phyloP scores from a whole-genome alignment of 2,329 filamentous ascomycete genomes.

The Pseudogymnoascus sp. region DNA sequence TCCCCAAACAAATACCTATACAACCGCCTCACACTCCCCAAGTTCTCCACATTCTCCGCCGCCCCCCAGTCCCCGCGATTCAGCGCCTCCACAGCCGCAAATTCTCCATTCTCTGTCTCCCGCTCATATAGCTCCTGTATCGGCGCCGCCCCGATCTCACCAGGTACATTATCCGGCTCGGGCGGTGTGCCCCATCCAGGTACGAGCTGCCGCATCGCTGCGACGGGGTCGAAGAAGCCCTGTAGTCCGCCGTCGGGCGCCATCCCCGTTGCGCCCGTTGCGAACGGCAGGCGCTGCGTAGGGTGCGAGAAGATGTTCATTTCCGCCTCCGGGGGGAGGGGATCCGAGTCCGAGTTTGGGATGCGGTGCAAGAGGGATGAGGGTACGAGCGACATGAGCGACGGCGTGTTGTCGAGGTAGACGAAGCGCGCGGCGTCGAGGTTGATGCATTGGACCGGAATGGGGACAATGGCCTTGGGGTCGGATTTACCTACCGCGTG shows the following conservation, averaged over 20 bases:
- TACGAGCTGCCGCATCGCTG: conserved; percentile 21
- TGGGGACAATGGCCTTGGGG: not conserved
- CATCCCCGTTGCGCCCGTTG: not conserved
- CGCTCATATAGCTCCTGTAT: not conserved
- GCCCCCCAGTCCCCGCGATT: conserved; percentile 13
- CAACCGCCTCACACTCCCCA: not conserved
- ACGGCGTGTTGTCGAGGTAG: conserved; percentile 27
- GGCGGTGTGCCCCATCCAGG: conserved; percentile 12
- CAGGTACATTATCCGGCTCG: not conserved
- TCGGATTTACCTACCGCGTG: conserved; percentile 30
- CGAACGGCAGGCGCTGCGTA: conserved; percentile 16
- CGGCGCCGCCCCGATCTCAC: not conserved
- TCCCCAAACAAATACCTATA: conserved; percentile 6
- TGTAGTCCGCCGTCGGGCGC: conserved; percentile 8
- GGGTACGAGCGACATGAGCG: conserved; percentile 26
- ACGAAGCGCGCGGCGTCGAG: conserved; percentile 27
- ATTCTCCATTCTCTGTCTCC: not conserved
- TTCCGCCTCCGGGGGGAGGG: conserved; percentile 24
- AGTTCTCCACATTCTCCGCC: conserved; percentile 16
- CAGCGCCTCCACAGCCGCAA: conserved; percentile 7
- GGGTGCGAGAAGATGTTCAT: conserved; percentile 25
- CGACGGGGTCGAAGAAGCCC: conserved; percentile 21
- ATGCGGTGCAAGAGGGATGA: conserved; percentile 22
- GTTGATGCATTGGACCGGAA: conserved; percentile 16
- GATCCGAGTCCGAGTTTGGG: conserved; percentile 29